Base-by-base conservation (phyloP, 306 rosid species). In the Abrus precatorius region DNA sequence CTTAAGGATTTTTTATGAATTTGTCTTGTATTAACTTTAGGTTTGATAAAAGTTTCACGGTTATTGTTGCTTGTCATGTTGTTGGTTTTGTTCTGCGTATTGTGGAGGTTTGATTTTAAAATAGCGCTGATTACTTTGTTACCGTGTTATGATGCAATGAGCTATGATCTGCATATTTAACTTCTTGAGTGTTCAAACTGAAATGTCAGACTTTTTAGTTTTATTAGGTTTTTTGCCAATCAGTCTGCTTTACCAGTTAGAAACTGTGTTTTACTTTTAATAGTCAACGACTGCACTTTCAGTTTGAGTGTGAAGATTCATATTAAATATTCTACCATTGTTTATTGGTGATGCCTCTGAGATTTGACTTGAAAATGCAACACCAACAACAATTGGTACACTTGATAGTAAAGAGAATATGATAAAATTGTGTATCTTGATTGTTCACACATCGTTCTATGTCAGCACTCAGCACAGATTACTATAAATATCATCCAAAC, bases 31-130 rank as follows among this genome's bases (percentile, higher is more conserved):
- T 45, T 53, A 62, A 49, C 49, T n/a, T n/a, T 44, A 73, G 43
- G 41, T 66, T 40, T 50, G 52, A 20, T 41, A 2, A 43, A 54
- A 2, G 7, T 36, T 6, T 45, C 9, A n/a, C 55, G 33, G 4
- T n/a, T 45, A 38, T 33, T 52, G 27, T 59, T 70, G 33, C 27
- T 79, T 57, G 71, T 57, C 63, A 47, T 72, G 36, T 56, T 9
- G 32, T n/a, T 20, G 20, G 20, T 20, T 20, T 57, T 79, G 1
- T 29, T 32, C 9, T 50, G 52, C 20, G 8, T 68, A 4, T 9
- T 48, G 9, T 41, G 44, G 20, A 38, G 7, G 44, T 50, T 57
- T 9, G 44, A 44, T 4, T 57, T 13, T 1, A 84, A 65, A 66
- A 1, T 69, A 72, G 60, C 20, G n/a, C 2, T 0, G 53, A 38